Evolutionary conservation across 1,139 yeast species (phyloP).

Genomic region (Magnusiomyces clavatus): DNA sequence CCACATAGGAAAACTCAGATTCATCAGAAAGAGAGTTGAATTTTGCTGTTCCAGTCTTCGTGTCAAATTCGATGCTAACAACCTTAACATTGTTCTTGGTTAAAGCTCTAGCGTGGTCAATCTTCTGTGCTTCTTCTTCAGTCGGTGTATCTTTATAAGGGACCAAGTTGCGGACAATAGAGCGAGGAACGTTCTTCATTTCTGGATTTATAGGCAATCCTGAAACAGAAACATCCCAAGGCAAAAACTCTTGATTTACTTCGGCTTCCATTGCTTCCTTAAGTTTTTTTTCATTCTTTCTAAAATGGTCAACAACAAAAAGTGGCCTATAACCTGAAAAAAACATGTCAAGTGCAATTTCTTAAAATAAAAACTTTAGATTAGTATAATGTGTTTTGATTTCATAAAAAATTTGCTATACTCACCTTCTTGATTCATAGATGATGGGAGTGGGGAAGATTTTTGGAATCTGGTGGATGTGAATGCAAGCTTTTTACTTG

Average conservation of each 20-base stretch:
- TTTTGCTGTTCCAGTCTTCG: neutral
- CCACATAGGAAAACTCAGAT: slow-evolving; percentile 12
- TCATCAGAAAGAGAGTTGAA: neutral
- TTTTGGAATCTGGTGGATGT: neutral
- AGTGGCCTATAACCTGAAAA: slow-evolving; percentile 29
- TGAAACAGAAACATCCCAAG: slow-evolving; percentile 20
- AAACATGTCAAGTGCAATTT: slow-evolving; percentile 24
- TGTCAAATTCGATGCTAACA: slow-evolving; percentile 8
- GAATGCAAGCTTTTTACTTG: neutral
- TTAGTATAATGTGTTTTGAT: neutral
- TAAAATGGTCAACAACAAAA: slow-evolving; percentile 18
- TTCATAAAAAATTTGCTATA: neutral
- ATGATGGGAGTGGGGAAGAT: neutral
- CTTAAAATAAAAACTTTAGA: neutral
- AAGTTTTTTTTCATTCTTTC: slow-evolving; percentile 4
- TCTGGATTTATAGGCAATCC: slow-evolving; percentile 19
- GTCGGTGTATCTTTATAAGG: slow-evolving; percentile 17
- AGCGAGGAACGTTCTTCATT: slow-evolving; percentile 20
- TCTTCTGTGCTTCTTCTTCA: slow-evolving; percentile 10
- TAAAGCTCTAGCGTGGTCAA: slow-evolving; percentile 12
- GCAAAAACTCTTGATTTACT: slow-evolving; percentile 12
- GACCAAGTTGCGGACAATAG: slow-evolving; percentile 17
- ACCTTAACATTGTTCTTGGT: slow-evolving; percentile 10
- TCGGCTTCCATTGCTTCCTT: too few relatives aligned
- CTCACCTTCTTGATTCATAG: slow-evolving; percentile 5